A percentile compares a stretch with the other conserved stretches of the same genome.
Evolutionary conservation across 345 rosid genomes (phyloP).

Genomic region (Populus davidiana): DNA sequence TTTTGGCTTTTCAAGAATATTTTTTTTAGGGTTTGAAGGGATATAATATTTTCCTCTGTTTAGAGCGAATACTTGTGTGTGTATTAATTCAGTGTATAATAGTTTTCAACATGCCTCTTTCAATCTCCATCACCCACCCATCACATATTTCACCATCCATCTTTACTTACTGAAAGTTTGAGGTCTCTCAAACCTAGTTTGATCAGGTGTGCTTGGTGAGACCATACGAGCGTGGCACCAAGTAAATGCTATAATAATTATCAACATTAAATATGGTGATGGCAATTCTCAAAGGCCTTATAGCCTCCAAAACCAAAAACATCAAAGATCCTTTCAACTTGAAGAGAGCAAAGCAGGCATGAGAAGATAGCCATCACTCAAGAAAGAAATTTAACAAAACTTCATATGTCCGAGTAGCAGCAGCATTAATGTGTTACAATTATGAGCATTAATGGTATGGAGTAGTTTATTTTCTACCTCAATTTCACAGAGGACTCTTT

Average conservation of each 20-base stretch:
- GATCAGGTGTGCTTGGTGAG: no score
- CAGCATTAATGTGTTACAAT: not conserved
- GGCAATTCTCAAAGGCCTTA: not conserved
- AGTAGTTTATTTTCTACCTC: slow-evolving; percentile 44
- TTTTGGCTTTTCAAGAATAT: no score
- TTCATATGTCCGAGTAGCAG: not conserved
- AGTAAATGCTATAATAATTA: not conserved
- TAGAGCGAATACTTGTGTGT: no score
- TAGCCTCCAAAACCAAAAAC: not conserved
- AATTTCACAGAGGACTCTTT: slow-evolving; percentile 19
- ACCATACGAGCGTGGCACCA: not conserved
- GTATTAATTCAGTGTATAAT: no score
- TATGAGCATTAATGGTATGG: not conserved
- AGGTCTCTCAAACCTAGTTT: no score
- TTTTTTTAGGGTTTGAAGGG: no score
- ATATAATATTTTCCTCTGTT: no score
- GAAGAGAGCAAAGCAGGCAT: not conserved
- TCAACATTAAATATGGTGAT: not conserved
- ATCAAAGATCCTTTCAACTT: not conserved
- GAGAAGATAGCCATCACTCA: slow-evolving; percentile 3
- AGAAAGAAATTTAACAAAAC: slow-evolving; percentile 23
- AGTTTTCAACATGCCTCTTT: no score
- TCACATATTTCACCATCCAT: no score
- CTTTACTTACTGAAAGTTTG: no score
- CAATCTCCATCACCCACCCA: no score